Percentiles rank a stretch among this genome's conserved stretches.
These are phyloP conservation scores for Pyrus pyrifolia DNA, from an alignment of 306 rosid genomes.

Conservation along the genomic window DNA sequence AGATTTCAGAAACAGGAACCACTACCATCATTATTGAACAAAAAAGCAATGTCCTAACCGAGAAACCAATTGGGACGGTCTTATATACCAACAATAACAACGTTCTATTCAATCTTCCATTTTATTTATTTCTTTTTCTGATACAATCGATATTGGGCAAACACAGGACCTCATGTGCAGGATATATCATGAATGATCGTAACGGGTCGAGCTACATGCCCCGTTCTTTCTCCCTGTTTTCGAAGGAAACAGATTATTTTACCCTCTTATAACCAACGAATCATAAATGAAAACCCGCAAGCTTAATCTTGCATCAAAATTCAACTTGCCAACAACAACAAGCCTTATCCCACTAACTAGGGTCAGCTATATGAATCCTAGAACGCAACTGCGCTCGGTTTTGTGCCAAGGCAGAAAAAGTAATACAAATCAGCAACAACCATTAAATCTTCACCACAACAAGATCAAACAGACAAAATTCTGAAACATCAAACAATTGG, in stretches of 20 bases:
- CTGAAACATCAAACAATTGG: not conserved
- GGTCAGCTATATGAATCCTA: too few species aligned
- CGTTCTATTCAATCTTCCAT: not conserved
- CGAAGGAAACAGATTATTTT: not conserved
- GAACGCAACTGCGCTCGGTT: too few species aligned
- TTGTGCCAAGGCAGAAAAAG: not conserved
- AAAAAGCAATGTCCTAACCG: not conserved
- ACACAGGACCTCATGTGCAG: too few species aligned
- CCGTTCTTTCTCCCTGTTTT: not conserved
- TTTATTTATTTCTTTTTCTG: not conserved
- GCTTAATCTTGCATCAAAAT: not conserved
- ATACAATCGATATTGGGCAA: too few species aligned
- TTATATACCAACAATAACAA: not conserved
- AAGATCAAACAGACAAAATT: not conserved
- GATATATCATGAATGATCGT: too few species aligned
- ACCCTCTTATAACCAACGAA: not conserved
- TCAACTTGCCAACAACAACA: not conserved
- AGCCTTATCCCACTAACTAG: too few species aligned
- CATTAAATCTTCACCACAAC: not conserved
- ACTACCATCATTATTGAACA: not conserved
- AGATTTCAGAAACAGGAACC: not conserved
- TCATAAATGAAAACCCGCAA: not conserved
- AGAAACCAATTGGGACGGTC: not conserved
- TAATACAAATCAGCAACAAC: not conserved
- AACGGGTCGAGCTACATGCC: not conserved